Evolutionary conservation across 2,329 filamentous ascomycete species (phyloP).

Genomic region (Aspergillus terreus): DNA sequence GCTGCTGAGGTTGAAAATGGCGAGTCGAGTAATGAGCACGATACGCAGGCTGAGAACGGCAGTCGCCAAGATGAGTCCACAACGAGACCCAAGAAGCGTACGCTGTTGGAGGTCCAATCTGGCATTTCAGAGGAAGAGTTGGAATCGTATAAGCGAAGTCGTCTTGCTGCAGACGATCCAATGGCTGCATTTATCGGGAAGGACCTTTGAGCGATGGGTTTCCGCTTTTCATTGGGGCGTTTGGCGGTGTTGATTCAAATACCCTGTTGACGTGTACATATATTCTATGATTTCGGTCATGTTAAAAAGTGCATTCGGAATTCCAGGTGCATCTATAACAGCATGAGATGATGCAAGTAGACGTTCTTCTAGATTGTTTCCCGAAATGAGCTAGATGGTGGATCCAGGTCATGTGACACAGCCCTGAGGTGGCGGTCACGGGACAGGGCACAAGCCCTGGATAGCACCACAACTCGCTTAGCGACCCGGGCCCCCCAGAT

Average conservation of each 20-base stretch:
- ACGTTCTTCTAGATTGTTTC: neutral
- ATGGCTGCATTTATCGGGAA: conserved; percentile 79
- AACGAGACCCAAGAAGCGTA: conserved; percentile 62
- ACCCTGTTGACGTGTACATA: conserved; percentile 5
- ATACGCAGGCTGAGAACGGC: conserved; percentile 8
- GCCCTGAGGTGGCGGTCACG: conserved; percentile 15
- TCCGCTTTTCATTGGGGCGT: conserved; percentile 7
- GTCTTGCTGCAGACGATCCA: conserved; percentile 71
- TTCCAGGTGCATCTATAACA: neutral
- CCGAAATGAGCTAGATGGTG: neutral
- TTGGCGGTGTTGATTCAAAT: conserved; percentile 8
- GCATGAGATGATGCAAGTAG: neutral
- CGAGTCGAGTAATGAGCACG: conserved; percentile 13
- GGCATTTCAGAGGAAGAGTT: conserved; percentile 79
- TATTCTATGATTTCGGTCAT: too few species aligned
- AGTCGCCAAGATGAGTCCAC: conserved; percentile 27
- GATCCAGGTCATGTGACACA: conserved; percentile 9
- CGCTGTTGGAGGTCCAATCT: conserved; percentile 71
- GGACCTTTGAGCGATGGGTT: conserved; percentile 39
- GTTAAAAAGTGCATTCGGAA: too few species aligned
- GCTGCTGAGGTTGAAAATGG: neutral
- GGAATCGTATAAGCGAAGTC: conserved; percentile 77
- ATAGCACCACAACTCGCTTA: conserved; percentile 41
- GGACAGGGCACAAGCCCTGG: conserved; percentile 34
- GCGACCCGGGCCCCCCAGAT: conserved; percentile 29